These are phyloP conservation scores for Boletus reticulatus DNA, from an alignment of 768 basidiomycete species.

Conservation along the genomic window DNA sequence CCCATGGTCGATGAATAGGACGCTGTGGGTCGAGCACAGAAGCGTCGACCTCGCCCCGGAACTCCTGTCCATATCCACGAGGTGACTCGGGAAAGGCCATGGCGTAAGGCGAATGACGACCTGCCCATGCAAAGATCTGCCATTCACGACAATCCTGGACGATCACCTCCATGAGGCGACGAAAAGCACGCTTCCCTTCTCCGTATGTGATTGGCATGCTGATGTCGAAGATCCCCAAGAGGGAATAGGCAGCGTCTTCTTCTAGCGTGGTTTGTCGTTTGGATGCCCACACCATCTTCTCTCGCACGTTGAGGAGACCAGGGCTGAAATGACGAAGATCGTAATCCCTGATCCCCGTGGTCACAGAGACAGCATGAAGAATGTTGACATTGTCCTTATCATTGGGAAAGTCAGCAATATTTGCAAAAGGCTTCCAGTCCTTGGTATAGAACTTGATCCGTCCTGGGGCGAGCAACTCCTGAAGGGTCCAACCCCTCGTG, in stretches of 20 bases:
- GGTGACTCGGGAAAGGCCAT: constrained; percentile 4
- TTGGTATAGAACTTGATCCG: constrained; percentile 5
- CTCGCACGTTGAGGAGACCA: constrained; percentile 3
- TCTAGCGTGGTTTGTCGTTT: background rate
- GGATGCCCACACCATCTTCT: constrained; percentile 13
- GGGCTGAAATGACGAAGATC: constrained; percentile 5
- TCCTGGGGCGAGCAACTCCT: constrained; percentile 6
- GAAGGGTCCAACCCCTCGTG: constrained; percentile 7
- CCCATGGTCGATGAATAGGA: constrained; percentile 8
- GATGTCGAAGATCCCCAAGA: constrained; percentile 9
- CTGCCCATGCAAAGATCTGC: constrained; percentile 9
- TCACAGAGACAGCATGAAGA: background rate
- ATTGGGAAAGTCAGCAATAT: background rate
- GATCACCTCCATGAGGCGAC: constrained; percentile 6
- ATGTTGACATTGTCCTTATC: constrained; percentile 1
- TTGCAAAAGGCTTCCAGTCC: background rate
- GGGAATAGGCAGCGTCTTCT: constrained; percentile 5
- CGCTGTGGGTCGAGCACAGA: background rate
- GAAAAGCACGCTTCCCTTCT: constrained; percentile 10
- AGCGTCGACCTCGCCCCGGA: background rate
- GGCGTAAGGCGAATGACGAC: constrained; percentile 4
- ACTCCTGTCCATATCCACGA: background rate
- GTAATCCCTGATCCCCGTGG: background rate
- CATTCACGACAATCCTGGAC: constrained; percentile 8
- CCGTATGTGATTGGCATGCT: constrained; percentile 7